Evolutionary conservation across 768 basidiomycete genomes (phyloP), one percentile per base, ranked within the genome.

Genomic region (Lactifluus volemus): DNA sequence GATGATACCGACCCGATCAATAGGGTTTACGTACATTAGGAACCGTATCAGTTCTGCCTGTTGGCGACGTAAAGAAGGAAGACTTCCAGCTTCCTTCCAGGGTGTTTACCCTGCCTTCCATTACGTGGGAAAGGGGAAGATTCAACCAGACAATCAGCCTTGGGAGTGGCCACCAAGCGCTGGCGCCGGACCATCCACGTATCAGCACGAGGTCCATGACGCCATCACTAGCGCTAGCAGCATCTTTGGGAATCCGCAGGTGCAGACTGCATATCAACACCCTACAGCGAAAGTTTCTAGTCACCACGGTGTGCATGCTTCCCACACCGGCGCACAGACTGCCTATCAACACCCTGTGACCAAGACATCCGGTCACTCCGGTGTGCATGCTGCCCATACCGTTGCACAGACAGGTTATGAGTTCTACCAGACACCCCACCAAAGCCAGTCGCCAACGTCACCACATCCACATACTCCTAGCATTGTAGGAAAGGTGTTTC

Each of bases 11-110:
- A 39, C 1, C 10, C 14, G 45, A 15, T n/a, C 15, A 19, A 9
- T 11, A 62, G 61, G 61, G 3, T 62, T 62, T 7, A 11, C 6
- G 19, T 62, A 62, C 14, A 25, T 36, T 10, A 41, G 41, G n/a
- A 11, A 15, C 2, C 61, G 61, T 17, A 41, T 62, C 9, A 6
- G 6, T 0, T 39, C 61, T 0, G 61, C 61, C 5, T 1, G 32
- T 12, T 62, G 30, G 38, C 45, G 61, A 1, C 56, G 51, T 19
- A 11, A 58, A 11, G 45, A 29, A 4, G 61, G 61, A 7, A 55
- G 39, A 0, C 15, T 44, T 14, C 14, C 47, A 0, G 21, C 61
- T 1, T 19, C 51, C 2, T 62, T 62, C 47, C 41, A 52, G 1
- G 45, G 15, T 0, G 25, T 49, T 21, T 48, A 48, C 2, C 44